Base-by-base conservation (phyloP, 345 rosid species). In the Brassica carinata region DNA sequence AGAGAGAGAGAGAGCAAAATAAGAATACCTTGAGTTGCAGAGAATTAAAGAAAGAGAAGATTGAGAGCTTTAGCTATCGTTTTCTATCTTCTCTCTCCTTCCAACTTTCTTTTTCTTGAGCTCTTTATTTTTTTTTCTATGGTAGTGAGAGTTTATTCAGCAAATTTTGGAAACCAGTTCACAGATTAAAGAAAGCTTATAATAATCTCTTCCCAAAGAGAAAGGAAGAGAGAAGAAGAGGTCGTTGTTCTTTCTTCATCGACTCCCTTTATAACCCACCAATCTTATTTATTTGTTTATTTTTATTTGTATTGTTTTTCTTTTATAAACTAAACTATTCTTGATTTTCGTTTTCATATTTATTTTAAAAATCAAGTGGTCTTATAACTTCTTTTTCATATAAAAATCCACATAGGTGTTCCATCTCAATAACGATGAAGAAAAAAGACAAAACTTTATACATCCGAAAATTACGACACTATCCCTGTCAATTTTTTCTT, bases 41-140 rank as follows among this genome's bases (percentile, higher is more conserved):
- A 86, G 86, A 68, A 77, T 73, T 71, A 85, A 76, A 83, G 79
- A 75, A 68, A 74, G 71, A 74, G 71, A 74, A 69, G 83, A 48
- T 74, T 68, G 86, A 81, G 88, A 81, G 88, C 83, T 76, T 74
- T 69, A 85, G 87, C 83, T 86, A 87, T 91, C 94, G 85, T 89
- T 89, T 87, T 85, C 83, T 84, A 74, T 85, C 69, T 73, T 23
- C 79, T 74, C 80, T 80, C 74, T 80, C 74, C 79, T 77, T 81
- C 80, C 80, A 75, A 76, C 79, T 81, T 76, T 73, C 79, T 82
- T 64, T 81, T 76, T 82, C 79, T 83, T 81, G 74, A 73, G 83
- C 84, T 70, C 51, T 63, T 63, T 80, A 69, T 48, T 61, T 68
- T 72, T 72, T 78, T 45, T 83, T 82, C 40, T 75, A 4, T 75